Evolutionary conservation across 805 yeast species (phyloP), one percentile per base, ranked within the genome.

Genomic region (Wickerhamiella siamensis): DNA sequence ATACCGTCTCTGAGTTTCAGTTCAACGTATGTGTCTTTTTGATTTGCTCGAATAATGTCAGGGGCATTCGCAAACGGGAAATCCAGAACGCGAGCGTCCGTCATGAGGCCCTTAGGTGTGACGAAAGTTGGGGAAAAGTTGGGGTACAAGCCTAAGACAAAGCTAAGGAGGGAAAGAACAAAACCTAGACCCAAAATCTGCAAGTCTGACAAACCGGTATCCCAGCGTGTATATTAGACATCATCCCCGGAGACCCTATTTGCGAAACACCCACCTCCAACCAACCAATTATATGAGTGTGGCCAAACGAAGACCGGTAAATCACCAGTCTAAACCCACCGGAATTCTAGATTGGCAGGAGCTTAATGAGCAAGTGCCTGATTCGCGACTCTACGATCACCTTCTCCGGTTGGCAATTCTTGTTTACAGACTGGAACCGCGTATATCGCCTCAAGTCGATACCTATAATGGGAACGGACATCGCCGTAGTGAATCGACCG

Each of bases 21-120:
- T 50, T 78, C 80, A 34, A 83, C 74, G 51, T 79, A 83, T 3
- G 74, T 69, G 58, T 88, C 98, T 55, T 88, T 88, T 55, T 88
- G 96, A 56, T 83, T 78, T 2, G 96, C 83, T 40, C 95, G 71
- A 31, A 88, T 79, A 52, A 87, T 83, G 9, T 87, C 79, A 0
- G 95, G 87, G 1, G 95, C 87, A 53, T 80, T 80, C 2, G 95
- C 94, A 56, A 74, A 78, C 1, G 87, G 81, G 14, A 76, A 62
- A 15, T 51, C 50, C 51, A 43, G 31, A 4, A 24, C 5, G 22
- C 15, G 22, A 14, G 8, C 5, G 38, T 36, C 32, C 15, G 33
- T 31, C 18, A 17, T 20, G n/a, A n/a, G n/a, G n/a, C n/a, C n/a
- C n/a, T n/a, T n/a, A n/a, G n/a, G n/a, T n/a, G n/a, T n/a, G n/a